Conservation (phyloP, 805 yeast genomes). For the Candida gorgasii region DNA sequence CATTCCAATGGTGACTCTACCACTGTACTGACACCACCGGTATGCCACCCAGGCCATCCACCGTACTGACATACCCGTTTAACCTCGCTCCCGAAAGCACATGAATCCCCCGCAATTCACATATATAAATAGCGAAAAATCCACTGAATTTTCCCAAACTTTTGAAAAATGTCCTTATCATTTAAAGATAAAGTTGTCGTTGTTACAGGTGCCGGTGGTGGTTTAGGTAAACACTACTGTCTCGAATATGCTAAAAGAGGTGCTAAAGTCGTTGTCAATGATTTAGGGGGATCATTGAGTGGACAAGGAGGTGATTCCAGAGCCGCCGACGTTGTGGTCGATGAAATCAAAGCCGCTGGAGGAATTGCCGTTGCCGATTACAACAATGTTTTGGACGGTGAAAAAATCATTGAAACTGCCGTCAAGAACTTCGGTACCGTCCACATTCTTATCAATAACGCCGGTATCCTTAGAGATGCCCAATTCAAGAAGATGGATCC, state of each 20-base stretch:
- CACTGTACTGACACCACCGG: too few relatives aligned
- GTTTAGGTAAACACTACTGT: constrained; percentile 87
- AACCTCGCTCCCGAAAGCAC: constrained; percentile 5
- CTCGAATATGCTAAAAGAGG: constrained; percentile 86
- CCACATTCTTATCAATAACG: constrained; percentile 88
- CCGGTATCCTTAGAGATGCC: constrained; percentile 90
- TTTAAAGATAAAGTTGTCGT: constrained; percentile 87
- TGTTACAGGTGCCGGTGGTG: constrained; percentile 98
- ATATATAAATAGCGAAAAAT: constrained; percentile 7
- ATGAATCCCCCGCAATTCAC: constrained; percentile 9
- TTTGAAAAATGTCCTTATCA: constrained; percentile 32
- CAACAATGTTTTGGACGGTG: constrained; percentile 86
- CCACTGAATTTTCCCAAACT: constrained; percentile 1
- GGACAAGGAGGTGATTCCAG: constrained; percentile 70
- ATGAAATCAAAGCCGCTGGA: constrained; percentile 73
- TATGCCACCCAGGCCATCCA: background rate
- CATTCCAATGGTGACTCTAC: too few relatives aligned
- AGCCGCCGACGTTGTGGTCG: constrained; percentile 88
- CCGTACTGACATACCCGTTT: background rate
- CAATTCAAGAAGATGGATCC: constrained; percentile 84
- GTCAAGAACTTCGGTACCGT: constrained; percentile 84
- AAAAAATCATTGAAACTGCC: constrained; percentile 81
- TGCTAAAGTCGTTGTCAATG: constrained; percentile 94
- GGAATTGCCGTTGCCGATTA: constrained; percentile 93
- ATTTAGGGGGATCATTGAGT: constrained; percentile 78